Conservation (phyloP, 257 asterid species). For the Lycium ferocissimum region DNA sequence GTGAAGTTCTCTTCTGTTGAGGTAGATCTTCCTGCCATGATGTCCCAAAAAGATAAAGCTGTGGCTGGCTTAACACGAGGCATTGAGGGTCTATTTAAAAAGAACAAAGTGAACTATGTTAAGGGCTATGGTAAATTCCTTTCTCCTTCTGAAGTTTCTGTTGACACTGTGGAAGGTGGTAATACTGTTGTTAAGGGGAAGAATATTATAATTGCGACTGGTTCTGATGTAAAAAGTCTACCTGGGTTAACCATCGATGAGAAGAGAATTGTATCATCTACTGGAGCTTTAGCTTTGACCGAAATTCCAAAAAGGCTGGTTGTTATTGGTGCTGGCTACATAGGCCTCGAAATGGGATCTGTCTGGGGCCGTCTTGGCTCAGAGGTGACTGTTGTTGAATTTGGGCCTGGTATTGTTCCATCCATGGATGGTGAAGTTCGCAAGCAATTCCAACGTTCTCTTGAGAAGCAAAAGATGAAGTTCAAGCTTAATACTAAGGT, state of each 20-base stretch:
- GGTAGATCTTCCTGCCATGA: conserved; percentile 94
- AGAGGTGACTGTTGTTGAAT: conserved; percentile 91
- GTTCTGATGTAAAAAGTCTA: conserved; percentile 71
- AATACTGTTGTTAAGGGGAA: conserved; percentile 87
- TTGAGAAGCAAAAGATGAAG: conserved; percentile 97
- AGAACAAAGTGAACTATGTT: conserved; percentile 90
- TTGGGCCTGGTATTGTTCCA: conserved; percentile 89
- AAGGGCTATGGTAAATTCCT: conserved; percentile 94
- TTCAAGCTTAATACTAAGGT: conserved; percentile 95
- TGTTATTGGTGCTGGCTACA: conserved; percentile 98
- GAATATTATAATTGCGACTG: conserved; percentile 91
- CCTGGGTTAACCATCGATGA: conserved; percentile 60
- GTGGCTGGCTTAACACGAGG: conserved; percentile 88
- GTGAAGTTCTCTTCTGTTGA: conserved; percentile 83
- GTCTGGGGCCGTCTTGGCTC: conserved; percentile 99
- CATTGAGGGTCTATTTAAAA: conserved; percentile 95
- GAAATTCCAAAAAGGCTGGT: conserved; percentile 84
- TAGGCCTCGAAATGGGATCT: conserved; percentile 98
- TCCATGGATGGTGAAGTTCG: conserved; percentile 91
- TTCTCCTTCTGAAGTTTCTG: conserved; percentile 88
- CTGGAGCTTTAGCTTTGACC: conserved; percentile 62
- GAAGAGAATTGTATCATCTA: conserved; percentile 56
- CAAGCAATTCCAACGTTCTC: conserved; percentile 87
- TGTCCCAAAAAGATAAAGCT: conserved; percentile 96
- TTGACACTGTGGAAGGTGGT: conserved; percentile 80